phyloP scores from a whole-genome alignment of 2,329 filamentous ascomycete genomes.

The Orbilia blumenaviensis region DNA sequence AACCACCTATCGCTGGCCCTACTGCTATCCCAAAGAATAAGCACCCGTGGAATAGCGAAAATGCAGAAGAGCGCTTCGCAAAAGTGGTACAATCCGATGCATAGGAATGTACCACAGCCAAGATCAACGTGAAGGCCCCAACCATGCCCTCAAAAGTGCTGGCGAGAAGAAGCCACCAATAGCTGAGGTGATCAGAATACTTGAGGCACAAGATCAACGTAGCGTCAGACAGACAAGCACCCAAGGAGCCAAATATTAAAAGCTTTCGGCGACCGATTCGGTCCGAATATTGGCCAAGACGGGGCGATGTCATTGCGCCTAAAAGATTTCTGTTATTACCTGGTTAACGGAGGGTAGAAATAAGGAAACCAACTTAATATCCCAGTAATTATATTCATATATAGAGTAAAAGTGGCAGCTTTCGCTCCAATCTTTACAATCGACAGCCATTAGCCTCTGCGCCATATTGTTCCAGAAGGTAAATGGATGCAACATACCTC shows the following conservation, averaged over 20 bases:
- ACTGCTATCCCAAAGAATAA: slow-evolving; percentile 88
- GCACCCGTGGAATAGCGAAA: slow-evolving; percentile 89
- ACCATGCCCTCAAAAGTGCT: slow-evolving; percentile 81
- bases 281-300: slow-evolving; percentile 85
- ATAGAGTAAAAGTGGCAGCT: slow-evolving; percentile 80
- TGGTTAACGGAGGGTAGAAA: neutral
- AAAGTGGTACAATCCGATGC: slow-evolving; percentile 87
- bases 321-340: neutral
- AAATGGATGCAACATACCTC: slow-evolving; percentile 63
- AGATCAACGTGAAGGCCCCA: slow-evolving; percentile 87
- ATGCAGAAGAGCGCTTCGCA: slow-evolving; percentile 79
- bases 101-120: slow-evolving; percentile 83
- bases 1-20: slow-evolving; percentile 82
- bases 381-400: slow-evolving; percentile 77
- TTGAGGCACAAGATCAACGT: slow-evolving; percentile 81
- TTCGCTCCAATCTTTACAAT: slow-evolving; percentile 71
- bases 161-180: slow-evolving; percentile 81
- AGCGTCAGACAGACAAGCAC: slow-evolving; percentile 77
- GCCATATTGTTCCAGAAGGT: neutral
- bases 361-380: slow-evolving; percentile 66
- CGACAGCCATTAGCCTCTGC: neutral
- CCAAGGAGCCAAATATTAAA: slow-evolving; percentile 76
- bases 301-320: slow-evolving; percentile 80
- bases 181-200: slow-evolving; percentile 75
- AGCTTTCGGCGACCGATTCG: slow-evolving; percentile 80